Evolutionary conservation across 345 rosid species (phyloP).

Genomic region (Boechera divaricarpa): DNA sequence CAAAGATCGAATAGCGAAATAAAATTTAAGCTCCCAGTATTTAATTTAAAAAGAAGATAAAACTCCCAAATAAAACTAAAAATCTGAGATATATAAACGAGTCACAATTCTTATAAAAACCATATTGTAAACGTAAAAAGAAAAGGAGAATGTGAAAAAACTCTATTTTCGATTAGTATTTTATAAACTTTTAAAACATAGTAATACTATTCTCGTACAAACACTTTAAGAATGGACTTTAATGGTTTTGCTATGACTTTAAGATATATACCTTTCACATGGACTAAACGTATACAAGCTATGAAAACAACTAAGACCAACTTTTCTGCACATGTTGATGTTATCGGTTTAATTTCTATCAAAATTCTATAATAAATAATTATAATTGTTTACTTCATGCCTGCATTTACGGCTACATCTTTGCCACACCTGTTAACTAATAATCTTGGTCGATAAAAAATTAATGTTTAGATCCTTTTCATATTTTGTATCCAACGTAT

Average conservation of each 20-base stretch:
- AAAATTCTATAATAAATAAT: not conserved
- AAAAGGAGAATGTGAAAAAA: not conserved
- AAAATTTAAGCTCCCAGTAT: not conserved
- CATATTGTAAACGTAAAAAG: not conserved
- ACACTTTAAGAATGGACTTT: constrained; percentile 18
- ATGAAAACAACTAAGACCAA: constrained; percentile 44
- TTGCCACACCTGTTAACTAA: constrained; percentile 19
- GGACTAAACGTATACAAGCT: constrained; percentile 24
- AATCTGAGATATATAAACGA: not conserved
- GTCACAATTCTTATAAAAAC: not conserved
- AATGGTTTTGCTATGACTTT: constrained; percentile 30
- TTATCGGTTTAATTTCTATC: not conserved
- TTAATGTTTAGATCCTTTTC: not conserved
- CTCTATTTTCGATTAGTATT: not conserved
- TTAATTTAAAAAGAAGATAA: not conserved
- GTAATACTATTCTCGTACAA: not conserved
- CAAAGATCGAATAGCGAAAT: not conserved
- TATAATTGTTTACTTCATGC: constrained; percentile 2
- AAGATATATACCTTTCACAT: constrained; percentile 47
- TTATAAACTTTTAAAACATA: not conserved
- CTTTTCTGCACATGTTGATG: constrained; percentile 42
- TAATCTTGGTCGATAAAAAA: not conserved
- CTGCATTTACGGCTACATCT: constrained; percentile 35
- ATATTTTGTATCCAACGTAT: constrained; percentile 10
- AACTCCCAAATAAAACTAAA: not conserved